phyloP scores from a whole-genome alignment of 2,329 filamentous ascomycete species.

The Chaetothyriales sp. region DNA sequence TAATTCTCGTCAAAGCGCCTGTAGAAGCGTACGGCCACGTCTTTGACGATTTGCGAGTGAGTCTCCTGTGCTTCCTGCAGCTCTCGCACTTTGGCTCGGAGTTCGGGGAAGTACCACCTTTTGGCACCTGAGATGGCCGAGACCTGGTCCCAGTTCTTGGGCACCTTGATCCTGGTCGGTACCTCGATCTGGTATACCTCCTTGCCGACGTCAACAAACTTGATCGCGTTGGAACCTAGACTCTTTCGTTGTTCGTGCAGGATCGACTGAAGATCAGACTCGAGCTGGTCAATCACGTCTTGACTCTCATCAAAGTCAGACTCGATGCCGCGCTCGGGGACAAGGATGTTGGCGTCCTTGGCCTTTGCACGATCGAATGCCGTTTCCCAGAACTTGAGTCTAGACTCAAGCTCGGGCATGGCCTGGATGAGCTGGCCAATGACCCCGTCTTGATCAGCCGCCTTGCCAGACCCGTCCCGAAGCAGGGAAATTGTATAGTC shows the following conservation, averaged over 20 bases:
- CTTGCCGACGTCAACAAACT: slow-evolving; percentile 77
- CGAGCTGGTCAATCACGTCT: slow-evolving; percentile 58
- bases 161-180: slow-evolving; percentile 67
- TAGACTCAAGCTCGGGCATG: slow-evolving; percentile 69
- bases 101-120: slow-evolving; percentile 79
- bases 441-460: slow-evolving; percentile 49
- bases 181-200: slow-evolving; percentile 94
- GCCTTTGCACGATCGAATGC: slow-evolving; percentile 77
- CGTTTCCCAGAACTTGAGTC: slow-evolving; percentile 71
- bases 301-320: slow-evolving; percentile 81
- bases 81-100: slow-evolving; percentile 66
- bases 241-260: slow-evolving; percentile 57
- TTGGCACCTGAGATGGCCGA: slow-evolving; percentile 81
- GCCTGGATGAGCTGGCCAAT: slow-evolving; percentile 67
- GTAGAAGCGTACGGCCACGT: slow-evolving; percentile 71
- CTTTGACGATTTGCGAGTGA: slow-evolving; percentile 78
- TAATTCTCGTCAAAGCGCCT: slow-evolving; percentile 80
- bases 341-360: slow-evolving; percentile 62
- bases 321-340: slow-evolving; percentile 76
- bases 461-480: slow-evolving; percentile 46
- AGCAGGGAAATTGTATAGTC: slow-evolving; percentile 82
- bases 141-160: slow-evolving; percentile 87
- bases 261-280: slow-evolving; percentile 54
- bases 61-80: slow-evolving; percentile 90
- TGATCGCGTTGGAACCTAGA: slow-evolving; percentile 57